Base-by-base conservation (phyloP, 2,329 filamentous ascomycete genomes). In the Neocatenulostroma microsporum region DNA sequence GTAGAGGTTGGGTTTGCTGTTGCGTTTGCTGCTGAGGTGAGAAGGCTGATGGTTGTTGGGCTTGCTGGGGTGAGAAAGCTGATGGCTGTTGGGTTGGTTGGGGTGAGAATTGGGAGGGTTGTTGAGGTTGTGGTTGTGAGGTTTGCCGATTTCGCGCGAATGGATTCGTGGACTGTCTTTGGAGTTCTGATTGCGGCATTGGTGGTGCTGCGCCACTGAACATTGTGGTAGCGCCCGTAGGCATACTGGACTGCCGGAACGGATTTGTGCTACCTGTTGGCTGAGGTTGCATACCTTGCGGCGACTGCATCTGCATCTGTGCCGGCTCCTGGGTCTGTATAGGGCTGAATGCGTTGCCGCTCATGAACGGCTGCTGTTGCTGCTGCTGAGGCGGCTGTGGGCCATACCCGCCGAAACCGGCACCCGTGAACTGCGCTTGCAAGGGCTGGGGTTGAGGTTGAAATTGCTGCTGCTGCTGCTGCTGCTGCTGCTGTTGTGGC, bases 201-300 rank as follows among this genome's bases (percentile, higher is more conserved):
- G 21, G 31, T 8, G 4, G 20, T 17, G 12, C 21, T 13, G 12
- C n/a, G 9, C 23, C 9, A 24, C 8, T n/a, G 23, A 24, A 9
- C n/a, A n/a, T n/a, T n/a, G 23, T 8, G 38, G 17, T 19, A 34
- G n/a, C 37, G n/a, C 49, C 52, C 13, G 54, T 55, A 2, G 65
- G 55, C 65, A 94, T 69, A 79, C 89, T 89, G 1, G 89, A 95
- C 56, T 87, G 82, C 27, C 91, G 76, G 74, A 98, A 98, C 0
- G 91, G 91, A 57, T 98, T 98, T 6, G 87, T 94, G 15, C 69
- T 78, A 21, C 41, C 41, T 51, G 79, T 75, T 55, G 70, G 72
- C 40, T 70, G 70, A 17, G 61, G 67, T 53, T 61, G 57, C 10
- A 44, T 74, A 54, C 70, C 72, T 40, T 70, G 70, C 10, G 19